Base-by-base conservation (phyloP, 331 rosid species). In the Pyracantha coccinea region DNA sequence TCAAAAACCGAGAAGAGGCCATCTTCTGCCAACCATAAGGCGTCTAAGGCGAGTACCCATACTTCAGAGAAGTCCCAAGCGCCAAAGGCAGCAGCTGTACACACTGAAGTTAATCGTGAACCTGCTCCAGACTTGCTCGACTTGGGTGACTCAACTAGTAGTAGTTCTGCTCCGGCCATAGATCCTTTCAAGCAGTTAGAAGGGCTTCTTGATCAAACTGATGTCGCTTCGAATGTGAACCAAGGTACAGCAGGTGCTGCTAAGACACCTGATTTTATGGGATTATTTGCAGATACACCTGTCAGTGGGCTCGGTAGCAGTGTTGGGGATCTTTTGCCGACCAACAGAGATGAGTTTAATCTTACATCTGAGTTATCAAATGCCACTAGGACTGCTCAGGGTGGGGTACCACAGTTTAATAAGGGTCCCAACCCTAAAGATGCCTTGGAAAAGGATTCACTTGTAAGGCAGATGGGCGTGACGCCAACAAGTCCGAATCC, bases 381-480 rank as follows among this genome's bases (percentile, higher is more conserved):
- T 76, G 62, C 84, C 55, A 65, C 59, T 4, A 41, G 71, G 53
- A 79, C 70, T 23, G 69, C 75, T 62, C 67, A 64, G 4, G 93
- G 83, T 47, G 91, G 83, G 59, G 74, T 79, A 38, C 62, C 86
- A 4, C 94, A 87, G 58, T 75, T 83, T 32, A 80, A 69, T 52
- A 92, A 88, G 81, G 97, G 94, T 60, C 87, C 87, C 13, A 79
- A 84, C 41, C 32, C 59, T 12, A 87, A 78, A 78, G 85, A 79
- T 41, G 59, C 96, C 6, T 75, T 92, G 80, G 85, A 92, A 80
- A 90, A 83, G 78, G 98, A 92, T 83, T 89, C 98, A 27, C 85
- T 83, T 54, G 96, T 90, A 68, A 89, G 98, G 85, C 98, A 92
- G 85, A 77, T 93, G 96, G 98, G 98, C 4, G 98, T 93, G 82